Evolutionary conservation across 2,329 filamentous ascomycete genomes (phyloP), one percentile per base, ranked within the genome.

Genomic region (Aspergillus eucalypticola): DNA sequence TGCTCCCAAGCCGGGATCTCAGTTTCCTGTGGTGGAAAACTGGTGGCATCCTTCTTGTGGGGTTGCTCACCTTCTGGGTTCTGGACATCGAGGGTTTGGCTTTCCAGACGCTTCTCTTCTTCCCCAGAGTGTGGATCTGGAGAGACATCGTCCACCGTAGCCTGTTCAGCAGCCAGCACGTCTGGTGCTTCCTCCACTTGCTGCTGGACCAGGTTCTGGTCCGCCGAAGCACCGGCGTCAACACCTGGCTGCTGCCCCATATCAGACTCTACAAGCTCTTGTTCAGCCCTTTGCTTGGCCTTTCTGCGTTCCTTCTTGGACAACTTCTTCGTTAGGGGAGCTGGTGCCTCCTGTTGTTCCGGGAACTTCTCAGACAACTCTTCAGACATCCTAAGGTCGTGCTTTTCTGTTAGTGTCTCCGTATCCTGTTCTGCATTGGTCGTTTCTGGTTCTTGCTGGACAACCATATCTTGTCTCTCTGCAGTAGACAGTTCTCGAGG

Each of bases 261-360:
- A 8, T 46, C 48, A 8, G 46, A 11, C 15, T 66, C 65, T 23
- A 46, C 17, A 35, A 55, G 11, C 19, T 60, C 62, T 54, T 64
- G 41, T 25, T 67, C 64, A 15, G 52, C 61, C 39, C 69, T 66
- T 51, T 74, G 71, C 65, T 73, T 70, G 23, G 69, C 68, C 56
- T 69, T 74, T 54, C 58, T 69, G 59, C 78, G 73, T 67, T 76
- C 69, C 58, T 78, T 78, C 64, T 78, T 78, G 50, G 71, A 73
- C 10, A 67, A 54, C 54, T 74, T 72, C 65, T 66, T 64, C 35
- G 64, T 62, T 32, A 65, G 21, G 11, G 66, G 39, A 7, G 59
- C 60, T 11, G 53, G 49, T 8, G 56, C 17, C 23, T 59, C 61
- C 7, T 61, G 49, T 38, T 60, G 50, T 2, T 55, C 19, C 50